phyloP scores from a whole-genome alignment of 345 rosid species.

The Iberis pinnata region DNA sequence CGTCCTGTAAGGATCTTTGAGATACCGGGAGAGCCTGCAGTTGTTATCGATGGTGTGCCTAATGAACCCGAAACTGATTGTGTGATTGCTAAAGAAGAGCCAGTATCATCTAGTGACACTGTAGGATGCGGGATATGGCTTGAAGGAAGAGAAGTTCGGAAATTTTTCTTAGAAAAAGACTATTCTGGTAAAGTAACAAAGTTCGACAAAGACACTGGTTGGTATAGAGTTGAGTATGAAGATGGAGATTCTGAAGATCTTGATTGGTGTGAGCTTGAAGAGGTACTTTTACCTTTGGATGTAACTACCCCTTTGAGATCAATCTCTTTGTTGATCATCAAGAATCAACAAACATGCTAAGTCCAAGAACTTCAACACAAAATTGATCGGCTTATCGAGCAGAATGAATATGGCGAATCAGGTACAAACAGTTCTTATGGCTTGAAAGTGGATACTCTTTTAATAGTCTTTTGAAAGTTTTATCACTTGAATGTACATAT shows the following conservation, averaged over 20 bases:
- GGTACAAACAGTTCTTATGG: too few relatives aligned
- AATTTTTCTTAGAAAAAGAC: constrained; percentile 43
- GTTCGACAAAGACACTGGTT: constrained; percentile 60
- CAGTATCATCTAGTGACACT: constrained; percentile 28
- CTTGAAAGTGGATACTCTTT: too few relatives aligned
- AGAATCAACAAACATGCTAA: constrained; percentile 29
- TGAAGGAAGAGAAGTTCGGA: constrained; percentile 69
- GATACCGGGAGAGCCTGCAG: constrained; percentile 73
- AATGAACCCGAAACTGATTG: constrained; percentile 25
- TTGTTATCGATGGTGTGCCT: constrained; percentile 71
- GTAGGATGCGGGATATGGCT: constrained; percentile 70
- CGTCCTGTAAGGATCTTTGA: constrained; percentile 34
- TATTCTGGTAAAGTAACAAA: constrained; percentile 48
- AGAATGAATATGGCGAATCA: too few relatives aligned
- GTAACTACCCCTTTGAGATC: constrained; percentile 57
- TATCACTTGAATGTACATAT: too few relatives aligned
- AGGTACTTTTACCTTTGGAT: constrained; percentile 60
- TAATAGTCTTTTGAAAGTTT: too few relatives aligned
- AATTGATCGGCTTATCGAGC: too few relatives aligned
- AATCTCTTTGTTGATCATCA: constrained; percentile 42
- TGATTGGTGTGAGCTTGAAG: constrained; percentile 66
- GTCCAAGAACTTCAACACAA: not conserved
- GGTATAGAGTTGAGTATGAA: constrained; percentile 80
- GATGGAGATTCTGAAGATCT: constrained; percentile 89
- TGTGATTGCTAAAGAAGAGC: constrained; percentile 16